Base-by-base conservation (phyloP, 176 grass and related monocot species). In the Oryza nivara region DNA sequence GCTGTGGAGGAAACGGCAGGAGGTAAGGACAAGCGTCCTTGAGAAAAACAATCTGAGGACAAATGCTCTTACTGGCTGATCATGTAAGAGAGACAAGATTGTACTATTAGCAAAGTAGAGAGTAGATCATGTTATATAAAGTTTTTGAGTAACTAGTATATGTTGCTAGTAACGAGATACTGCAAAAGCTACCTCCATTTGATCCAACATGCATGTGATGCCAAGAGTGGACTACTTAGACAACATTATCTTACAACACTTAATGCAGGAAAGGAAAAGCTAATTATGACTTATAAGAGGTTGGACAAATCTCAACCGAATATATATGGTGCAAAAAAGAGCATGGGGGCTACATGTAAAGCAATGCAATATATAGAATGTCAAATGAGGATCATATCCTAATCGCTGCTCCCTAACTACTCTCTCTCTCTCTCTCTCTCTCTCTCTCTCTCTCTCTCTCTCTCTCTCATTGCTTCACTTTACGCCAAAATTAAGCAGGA, bases 321-420 rank as follows among this genome's bases (percentile, higher is more conserved):
- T 68, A 68, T 23, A 54, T 69, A 69, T 44, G 46, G n/a, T 26
- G 82, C 38, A 65, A 74, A 41, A 41, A 74, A 52, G 36, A 70
- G 19, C 32, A 68, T 38, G 14, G 15, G 25, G 44, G 9, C 41
- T 58, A 49, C 14, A 49, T n/a, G 43, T 45, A 64, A 52, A 44
- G 56, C 30, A 64, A 52, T 51, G 56, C n/a, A 35, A 2, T 56
- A 80, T 61, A 48, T 43, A 47, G 77, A 79, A 60, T 63, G 54
- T 28, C 52, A 65, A 65, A 61, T 81, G 78, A 86, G 44, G 45
- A 80, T 87, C 78, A 87, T 36, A 64, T 58, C 65, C 78, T 28
- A 47, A 48, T 82, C 78, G 68, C 64, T 82, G 78, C 72, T 75
- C 78, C 85, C 63, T 70, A 80, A 74, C 61, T 75, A 20, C 43